Conservation (phyloP, 2,329 filamentous ascomycete genomes). For the Ceratocystis smalleyi region DNA sequence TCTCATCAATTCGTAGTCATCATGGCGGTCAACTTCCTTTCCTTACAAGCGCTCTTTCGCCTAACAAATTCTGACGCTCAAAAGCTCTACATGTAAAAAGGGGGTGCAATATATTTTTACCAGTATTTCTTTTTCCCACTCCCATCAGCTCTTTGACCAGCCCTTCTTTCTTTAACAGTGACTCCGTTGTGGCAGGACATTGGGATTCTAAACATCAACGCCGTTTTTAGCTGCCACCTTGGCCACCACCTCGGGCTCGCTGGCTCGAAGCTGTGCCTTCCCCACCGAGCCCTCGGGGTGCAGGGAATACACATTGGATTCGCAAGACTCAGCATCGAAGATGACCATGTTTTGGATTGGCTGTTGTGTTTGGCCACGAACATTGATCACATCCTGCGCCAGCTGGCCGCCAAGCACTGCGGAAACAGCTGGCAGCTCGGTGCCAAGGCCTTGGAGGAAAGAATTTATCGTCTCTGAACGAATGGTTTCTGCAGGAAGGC, state of each 20-base stretch:
- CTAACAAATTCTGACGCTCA: not conserved
- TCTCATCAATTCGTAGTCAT: not conserved
- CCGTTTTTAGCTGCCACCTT: conserved; percentile 6
- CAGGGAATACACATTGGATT: conserved; percentile 65
- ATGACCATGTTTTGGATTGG: conserved; percentile 90
- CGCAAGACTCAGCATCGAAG: conserved; percentile 71
- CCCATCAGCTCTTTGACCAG: too few relatives aligned
- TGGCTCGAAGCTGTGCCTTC: conserved; percentile 6
- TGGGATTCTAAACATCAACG: conserved; percentile 5
- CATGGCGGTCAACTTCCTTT: not conserved
- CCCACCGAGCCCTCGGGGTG: conserved; percentile 44
- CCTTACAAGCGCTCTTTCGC: not conserved
- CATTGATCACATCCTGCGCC: conserved; percentile 94
- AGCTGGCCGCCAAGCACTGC: conserved; percentile 82
- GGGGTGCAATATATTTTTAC: not conserved
- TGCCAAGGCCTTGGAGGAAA: conserved; percentile 75
- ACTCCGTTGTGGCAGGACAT: not conserved
- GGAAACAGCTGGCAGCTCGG: conserved; percentile 72
- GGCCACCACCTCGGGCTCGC: conserved; percentile 2
- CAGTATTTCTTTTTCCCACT: not conserved
- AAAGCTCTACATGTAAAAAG: not conserved
- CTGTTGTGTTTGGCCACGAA: conserved; percentile 77
- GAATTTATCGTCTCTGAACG: conserved; percentile 57
- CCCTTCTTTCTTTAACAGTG: not conserved
- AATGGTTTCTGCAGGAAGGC: conserved; percentile 51